A percentile compares a stretch with the other conserved stretches of the same genome.
Conservation (phyloP, 2,329 filamentous ascomycete species). For the Ophiostoma montium region DNA sequence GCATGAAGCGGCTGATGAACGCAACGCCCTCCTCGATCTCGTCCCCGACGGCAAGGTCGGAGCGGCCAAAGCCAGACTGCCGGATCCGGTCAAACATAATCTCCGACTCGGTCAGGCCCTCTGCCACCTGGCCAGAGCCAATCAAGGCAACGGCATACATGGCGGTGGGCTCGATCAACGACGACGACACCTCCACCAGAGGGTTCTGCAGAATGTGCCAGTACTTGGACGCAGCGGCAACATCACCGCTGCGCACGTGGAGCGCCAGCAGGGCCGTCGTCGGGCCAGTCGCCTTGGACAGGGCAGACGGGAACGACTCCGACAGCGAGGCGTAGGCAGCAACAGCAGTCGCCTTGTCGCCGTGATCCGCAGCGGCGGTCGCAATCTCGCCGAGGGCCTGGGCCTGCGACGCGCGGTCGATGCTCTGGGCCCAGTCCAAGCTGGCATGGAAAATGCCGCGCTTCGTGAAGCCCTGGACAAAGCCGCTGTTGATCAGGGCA, state of each 20-base stretch:
- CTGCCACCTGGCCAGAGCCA: slow-evolving; percentile 69
- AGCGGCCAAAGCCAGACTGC: slow-evolving; percentile 31
- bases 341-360: slow-evolving; percentile 53
- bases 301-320: slow-evolving; percentile 43
- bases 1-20: slow-evolving; percentile 48
- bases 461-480: slow-evolving; percentile 65
- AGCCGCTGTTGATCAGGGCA: slow-evolving; percentile 55
- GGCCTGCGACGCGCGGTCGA: slow-evolving; percentile 43
- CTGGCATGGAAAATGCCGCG: slow-evolving; percentile 59
- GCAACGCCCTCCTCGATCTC: slow-evolving; percentile 81
- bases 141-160: slow-evolving; percentile 88
- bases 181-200: slow-evolving; percentile 41
- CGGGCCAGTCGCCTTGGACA: slow-evolving; percentile 20
- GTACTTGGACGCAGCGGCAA: slow-evolving; percentile 61
- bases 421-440: slow-evolving; percentile 53
- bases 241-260: slow-evolving; percentile 68
- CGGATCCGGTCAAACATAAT: slow-evolving; percentile 79
- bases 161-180: slow-evolving; percentile 72
- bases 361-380: slow-evolving; percentile 64
- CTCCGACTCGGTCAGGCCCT: slow-evolving; percentile 65
- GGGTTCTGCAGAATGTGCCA: slow-evolving; percentile 61
- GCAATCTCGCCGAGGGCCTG: slow-evolving; percentile 60
- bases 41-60: slow-evolving; percentile 46
- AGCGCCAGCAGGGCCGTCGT: slow-evolving; percentile 61
- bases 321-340: slow-evolving; percentile 49